These are phyloP conservation scores for Filobasidium uniguttulatum DNA, from an alignment of 1,284 basidiomycete genomes.

Conservation along the genomic window DNA sequence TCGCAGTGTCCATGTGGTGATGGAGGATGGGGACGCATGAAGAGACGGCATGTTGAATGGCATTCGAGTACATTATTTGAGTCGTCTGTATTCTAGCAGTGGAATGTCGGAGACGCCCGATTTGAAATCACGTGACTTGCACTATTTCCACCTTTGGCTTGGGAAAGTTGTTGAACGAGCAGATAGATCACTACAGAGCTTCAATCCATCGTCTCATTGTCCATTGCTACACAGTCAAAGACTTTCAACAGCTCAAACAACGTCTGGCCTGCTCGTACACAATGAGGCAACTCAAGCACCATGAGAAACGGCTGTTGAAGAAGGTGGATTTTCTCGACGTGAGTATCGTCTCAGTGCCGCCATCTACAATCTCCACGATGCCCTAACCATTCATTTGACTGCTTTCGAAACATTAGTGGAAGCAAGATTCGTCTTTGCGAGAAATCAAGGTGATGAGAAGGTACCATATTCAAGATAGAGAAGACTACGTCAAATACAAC, in stretches of 20 bases:
- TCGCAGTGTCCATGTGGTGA: no score
- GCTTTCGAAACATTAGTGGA: slow-evolving; percentile 58
- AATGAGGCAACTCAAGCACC: slow-evolving; percentile 84
- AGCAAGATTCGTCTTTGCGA: slow-evolving; percentile 79
- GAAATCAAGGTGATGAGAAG: slow-evolving; percentile 91
- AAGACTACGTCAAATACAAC: slow-evolving; percentile 98
- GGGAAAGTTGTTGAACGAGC: no score
- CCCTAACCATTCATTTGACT: slow-evolving; percentile 7
- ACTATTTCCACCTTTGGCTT: no score
- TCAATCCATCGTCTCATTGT: no score
- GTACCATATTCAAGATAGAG: slow-evolving; percentile 86
- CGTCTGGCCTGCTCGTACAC: slow-evolving; percentile 31
- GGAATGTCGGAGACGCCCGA: no score
- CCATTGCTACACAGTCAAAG: background rate
- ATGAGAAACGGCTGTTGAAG: slow-evolving; percentile 86
- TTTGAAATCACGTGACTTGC: no score
- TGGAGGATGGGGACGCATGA: no score
- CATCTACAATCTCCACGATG: background rate
- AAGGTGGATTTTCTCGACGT: slow-evolving; percentile 89
- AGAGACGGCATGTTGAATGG: no score
- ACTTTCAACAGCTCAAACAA: background rate
- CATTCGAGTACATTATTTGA: no score
- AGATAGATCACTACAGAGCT: no score
- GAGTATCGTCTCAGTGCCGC: slow-evolving; percentile 25
- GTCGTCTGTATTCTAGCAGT: no score